phyloP scores from a whole-genome alignment of 2,329 filamentous ascomycete species.

The Albifimbria verrucaria region DNA sequence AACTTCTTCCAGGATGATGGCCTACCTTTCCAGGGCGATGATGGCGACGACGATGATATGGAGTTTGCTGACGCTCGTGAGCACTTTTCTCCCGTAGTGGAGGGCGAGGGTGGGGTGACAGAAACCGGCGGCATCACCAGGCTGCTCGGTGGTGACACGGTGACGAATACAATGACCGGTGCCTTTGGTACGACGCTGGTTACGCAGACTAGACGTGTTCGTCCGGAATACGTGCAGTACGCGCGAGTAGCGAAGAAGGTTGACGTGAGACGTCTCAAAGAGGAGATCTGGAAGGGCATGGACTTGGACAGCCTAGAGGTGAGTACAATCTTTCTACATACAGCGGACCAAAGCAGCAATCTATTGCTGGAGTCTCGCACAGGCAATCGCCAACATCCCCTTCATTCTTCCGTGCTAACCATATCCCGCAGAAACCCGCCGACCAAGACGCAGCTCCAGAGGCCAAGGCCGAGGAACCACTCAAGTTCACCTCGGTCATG shows the following conservation, averaged over 20 bases:
- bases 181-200: slow-evolving; percentile 67
- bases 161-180: slow-evolving; percentile 39
- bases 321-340: slow-evolving; percentile 23
- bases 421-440: slow-evolving; percentile 21
- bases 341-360: no score
- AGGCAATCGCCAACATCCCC: slow-evolving; percentile 11
- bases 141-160: slow-evolving; percentile 48
- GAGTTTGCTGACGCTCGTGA: slow-evolving; percentile 81
- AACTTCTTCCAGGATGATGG: slow-evolving; percentile 95
- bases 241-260: slow-evolving; percentile 70
- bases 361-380: no score
- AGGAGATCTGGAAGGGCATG: slow-evolving; percentile 69
- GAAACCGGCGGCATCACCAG: slow-evolving; percentile 47
- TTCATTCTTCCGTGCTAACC: background rate
- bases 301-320: slow-evolving; percentile 52
- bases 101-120: slow-evolving; percentile 44
- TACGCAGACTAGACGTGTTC: slow-evolving; percentile 58
- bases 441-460: slow-evolving; percentile 26
- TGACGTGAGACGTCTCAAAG: slow-evolving; percentile 64
- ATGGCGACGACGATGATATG: slow-evolving; percentile 60
- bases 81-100: slow-evolving; percentile 67
- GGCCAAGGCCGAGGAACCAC: slow-evolving; percentile 40
- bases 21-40: slow-evolving; percentile 62
- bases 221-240: slow-evolving; percentile 69
- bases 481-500: slow-evolving; percentile 91